These are phyloP conservation scores for Carex cristatella DNA, from an alignment of 176 grass and related monocot species.

Conservation along the genomic window DNA sequence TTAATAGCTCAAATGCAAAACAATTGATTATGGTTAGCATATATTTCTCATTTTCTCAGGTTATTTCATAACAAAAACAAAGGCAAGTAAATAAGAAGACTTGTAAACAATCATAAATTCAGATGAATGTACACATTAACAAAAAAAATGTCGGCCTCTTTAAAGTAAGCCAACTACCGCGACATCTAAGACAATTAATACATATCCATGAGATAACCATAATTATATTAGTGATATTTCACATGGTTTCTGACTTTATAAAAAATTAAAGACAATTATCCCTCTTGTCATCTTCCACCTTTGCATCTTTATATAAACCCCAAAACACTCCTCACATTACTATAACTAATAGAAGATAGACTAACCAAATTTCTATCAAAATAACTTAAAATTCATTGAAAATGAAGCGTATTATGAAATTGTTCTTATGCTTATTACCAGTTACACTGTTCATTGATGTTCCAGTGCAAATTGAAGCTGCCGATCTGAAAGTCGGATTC, in stretches of 20 bases:
- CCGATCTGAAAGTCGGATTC: constrained; percentile 46
- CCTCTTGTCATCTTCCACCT: not conserved
- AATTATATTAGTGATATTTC: not conserved
- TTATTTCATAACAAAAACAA: not conserved
- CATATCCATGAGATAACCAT: not conserved
- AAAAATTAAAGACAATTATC: not conserved
- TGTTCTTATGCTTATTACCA: not conserved
- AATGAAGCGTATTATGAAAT: not conserved
- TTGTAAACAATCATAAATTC: not conserved
- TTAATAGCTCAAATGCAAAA: not conserved
- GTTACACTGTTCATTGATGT: not conserved
- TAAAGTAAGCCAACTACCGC: not conserved
- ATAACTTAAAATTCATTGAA: not conserved
- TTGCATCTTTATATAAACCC: constrained; percentile 16
- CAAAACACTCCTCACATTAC: not conserved
- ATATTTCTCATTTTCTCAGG: not conserved
- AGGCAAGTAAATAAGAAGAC: not conserved
- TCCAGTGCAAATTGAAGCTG: not conserved
- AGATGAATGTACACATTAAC: not conserved
- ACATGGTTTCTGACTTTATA: not conserved
- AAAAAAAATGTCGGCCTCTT: not conserved
- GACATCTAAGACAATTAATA: not conserved
- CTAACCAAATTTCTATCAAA: not conserved
- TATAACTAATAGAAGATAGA: not conserved
- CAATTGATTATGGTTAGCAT: not conserved